phyloP scores from a whole-genome alignment of 2,329 filamentous ascomycete genomes.

The Cercospora beticola region DNA sequence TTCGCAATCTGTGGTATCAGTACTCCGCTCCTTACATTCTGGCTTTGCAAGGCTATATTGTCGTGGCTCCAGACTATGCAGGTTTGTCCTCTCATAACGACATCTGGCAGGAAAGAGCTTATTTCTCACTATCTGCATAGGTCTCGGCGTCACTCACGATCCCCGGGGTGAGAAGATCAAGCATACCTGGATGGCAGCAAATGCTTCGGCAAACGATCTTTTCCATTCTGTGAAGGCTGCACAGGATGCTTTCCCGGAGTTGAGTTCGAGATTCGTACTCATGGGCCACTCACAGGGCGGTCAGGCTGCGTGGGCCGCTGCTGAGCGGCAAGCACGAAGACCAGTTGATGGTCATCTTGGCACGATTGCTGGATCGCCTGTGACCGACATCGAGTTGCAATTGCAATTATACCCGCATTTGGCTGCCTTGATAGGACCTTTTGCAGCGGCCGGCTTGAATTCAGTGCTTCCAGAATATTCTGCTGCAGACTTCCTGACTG shows the following conservation, averaged over 20 bases:
- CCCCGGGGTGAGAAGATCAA: background rate
- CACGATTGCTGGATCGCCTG: slow-evolving; percentile 13
- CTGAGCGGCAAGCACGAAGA: background rate
- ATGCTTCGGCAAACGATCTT: background rate
- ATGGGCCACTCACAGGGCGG: background rate
- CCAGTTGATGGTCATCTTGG: slow-evolving; percentile 1
- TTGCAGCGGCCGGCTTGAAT: background rate
- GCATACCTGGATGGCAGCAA: background rate
- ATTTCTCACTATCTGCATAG: background rate
- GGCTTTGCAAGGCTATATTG: slow-evolving; percentile 36
- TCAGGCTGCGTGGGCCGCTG: background rate
- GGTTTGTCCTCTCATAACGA: background rate
- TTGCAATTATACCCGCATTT: background rate
- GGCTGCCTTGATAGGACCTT: background rate
- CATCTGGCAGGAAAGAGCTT: background rate
- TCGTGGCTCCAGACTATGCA: slow-evolving; percentile 32
- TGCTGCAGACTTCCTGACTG: too few relatives aligned
- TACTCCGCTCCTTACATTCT: slow-evolving; percentile 32
- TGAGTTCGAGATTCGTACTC: background rate
- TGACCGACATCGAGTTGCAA: background rate
- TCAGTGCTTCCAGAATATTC: background rate
- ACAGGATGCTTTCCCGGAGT: background rate
- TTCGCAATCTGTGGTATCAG: slow-evolving; percentile 34
- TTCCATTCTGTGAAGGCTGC: background rate
- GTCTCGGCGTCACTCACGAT: background rate